Base-by-base conservation (phyloP, 352 stramenopile genomes). In the Phytophthora sp. region DNA sequence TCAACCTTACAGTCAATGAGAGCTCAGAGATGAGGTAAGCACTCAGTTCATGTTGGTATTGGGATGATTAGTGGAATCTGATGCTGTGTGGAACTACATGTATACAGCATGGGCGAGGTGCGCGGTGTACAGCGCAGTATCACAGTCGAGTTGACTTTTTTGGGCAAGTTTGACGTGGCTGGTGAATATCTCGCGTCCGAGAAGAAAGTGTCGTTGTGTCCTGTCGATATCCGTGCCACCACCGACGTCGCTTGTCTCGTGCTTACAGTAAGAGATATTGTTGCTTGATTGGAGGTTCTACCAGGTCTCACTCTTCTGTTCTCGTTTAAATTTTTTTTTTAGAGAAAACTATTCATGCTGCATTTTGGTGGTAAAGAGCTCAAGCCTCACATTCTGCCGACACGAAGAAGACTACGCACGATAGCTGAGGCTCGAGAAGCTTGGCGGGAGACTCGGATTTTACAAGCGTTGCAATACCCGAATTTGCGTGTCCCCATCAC, bases 111-210 rank as follows among this genome's bases (percentile, higher is more conserved):
- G 71, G 77, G 77, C 29, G 81, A 89, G n/a, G 80, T 73, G 9
- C 71, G 80, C 16, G 69, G 77, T n/a, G 74, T 88, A 12, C 76
- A 89, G 69, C 81, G 83, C 57, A 89, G 74, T 39, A 78, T 93
- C 51, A 90, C 80, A 0, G 82, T 90, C 16, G 83, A 93, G 57
- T 66, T 95, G 26, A 93, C 85, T 23, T 90, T 86, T 57, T 61
- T 95, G 35, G 80, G 80, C 49, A 93, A 92, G 44, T 93, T 91
- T 27, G 85, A 95, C 56, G 72, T 95, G 30, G 83, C 84, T 8
- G 84, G 87, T 45, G 85, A 95, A 74, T 90, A 90, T 63, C 73
- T 95, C 12, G 78, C 80, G 31, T 71, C 74, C n/a, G 77, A 91
- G 36, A 89, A 90, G 57, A 93, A 93, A 52, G 36, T 89, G 15